Base-by-base conservation (phyloP, 192 early-diverging fungal genomes). In the Allomyces javanicus region DNA sequence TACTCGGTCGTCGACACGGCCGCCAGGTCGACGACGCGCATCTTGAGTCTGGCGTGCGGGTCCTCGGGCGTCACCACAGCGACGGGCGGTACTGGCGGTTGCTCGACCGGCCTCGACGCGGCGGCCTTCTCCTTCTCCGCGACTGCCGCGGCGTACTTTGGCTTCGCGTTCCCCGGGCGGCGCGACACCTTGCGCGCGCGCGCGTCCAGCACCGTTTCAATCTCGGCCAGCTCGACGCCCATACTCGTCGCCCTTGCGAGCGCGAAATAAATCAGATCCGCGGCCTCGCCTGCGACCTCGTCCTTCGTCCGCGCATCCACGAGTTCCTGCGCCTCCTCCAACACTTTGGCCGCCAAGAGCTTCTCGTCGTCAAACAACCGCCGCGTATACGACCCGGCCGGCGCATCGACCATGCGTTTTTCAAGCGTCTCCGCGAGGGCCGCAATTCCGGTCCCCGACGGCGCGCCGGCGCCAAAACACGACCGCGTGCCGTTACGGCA, bases 191-290 rank as follows among this genome's bases (percentile, higher is more conserved):
- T 93, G 44, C 81, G 83, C 64, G 91, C 83, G 62, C 89, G 82
- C 69, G 69, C 76, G 70, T 99, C 88, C 67, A 99, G 76, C 44
- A 91, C 86, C 68, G 76, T 78, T 72, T 97, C 94, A 17, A 99
- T 76, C 71, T 99, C 96, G 1, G 82, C 68, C 55, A 99, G 75
- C 10, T 76, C 73, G 3, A 97, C 92, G 43, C 89, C 92, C 40
- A 80, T 77, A 61, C 85, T 81, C 0, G 88, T 82, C 74, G 91
- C 93, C 70, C 90, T 93, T 65, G 82, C 83, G 68, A 99, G 74
- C 9, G 91, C 85, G 79, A 99, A 99, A 78, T 96, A 99, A 66
- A 99, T 81, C 65, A 97, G 71, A 72, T 99, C 96, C 19, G 96
- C 94, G 10, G 92, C 87, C 75, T 99, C 94, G 81, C 87, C 94